A percentile compares a stretch with the other conserved stretches of the same genome.
These are phyloP conservation scores for Globisporangium okanoganense DNA, from an alignment of 352 stramenopile species.

Conservation along the genomic window DNA sequence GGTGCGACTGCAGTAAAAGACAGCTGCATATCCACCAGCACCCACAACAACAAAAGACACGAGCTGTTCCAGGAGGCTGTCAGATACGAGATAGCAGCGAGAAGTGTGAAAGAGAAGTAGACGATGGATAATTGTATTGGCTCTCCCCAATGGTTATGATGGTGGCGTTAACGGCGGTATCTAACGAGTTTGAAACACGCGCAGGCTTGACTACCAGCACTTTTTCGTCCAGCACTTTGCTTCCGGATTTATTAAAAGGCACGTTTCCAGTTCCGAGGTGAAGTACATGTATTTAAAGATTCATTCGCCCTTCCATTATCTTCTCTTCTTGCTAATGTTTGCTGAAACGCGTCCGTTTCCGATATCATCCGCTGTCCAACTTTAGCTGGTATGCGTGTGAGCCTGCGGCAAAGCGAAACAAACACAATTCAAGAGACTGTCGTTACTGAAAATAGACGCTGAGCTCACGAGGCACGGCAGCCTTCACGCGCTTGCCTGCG, in stretches of 20 bases:
- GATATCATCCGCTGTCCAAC: slow-evolving; percentile 4
- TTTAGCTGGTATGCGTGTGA: slow-evolving; percentile 1
- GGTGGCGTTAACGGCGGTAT: neutral
- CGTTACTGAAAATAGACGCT: slow-evolving; percentile 7
- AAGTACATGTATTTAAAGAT: slow-evolving; percentile 3
- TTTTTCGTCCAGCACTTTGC: neutral
- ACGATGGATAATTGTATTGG: too few relatives aligned
- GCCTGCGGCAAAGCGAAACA: slow-evolving; percentile 5
- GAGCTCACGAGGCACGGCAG: neutral
- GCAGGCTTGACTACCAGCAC: neutral
- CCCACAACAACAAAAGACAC: neutral
- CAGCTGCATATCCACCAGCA: neutral
- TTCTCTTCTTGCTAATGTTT: neutral
- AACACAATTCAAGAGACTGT: neutral
- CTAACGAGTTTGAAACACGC: neutral
- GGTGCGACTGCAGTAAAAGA: slow-evolving; percentile 66
- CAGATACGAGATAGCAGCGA: neutral
- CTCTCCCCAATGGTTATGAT: too few relatives aligned
- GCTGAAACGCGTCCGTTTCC: slow-evolving; percentile 8
- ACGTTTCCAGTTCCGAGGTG: neutral
- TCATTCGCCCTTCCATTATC: neutral
- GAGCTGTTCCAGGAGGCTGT: neutral
- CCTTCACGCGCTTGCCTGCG: neutral
- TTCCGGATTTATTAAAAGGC: neutral
- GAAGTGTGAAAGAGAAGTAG: neutral